Conservation (phyloP, 371 early-diverging fungal genomes). For the Parasitella parasitica region DNA sequence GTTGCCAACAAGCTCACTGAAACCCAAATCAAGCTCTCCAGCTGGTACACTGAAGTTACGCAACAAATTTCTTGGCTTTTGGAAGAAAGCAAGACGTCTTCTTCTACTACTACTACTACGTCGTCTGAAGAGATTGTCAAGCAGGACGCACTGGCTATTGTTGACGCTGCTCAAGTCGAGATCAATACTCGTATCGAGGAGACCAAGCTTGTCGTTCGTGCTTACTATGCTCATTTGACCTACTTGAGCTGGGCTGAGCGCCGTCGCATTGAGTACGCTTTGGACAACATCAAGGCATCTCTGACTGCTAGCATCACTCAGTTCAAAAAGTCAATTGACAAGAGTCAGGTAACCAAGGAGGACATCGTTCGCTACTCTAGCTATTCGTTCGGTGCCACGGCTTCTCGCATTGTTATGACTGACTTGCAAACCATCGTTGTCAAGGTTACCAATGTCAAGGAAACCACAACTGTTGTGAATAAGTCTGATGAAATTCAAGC, state of each 20-base stretch:
- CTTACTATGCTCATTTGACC: conserved; percentile 31
- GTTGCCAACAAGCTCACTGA: conserved; percentile 22
- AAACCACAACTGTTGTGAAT: conserved; percentile 14
- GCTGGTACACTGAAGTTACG: conserved; percentile 32
- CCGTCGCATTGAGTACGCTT: conserved; percentile 26
- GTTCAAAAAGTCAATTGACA: conserved; percentile 61
- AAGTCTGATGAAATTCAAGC: conserved; percentile 5
- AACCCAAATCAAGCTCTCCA: conserved; percentile 25
- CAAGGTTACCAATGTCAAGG: conserved; percentile 16
- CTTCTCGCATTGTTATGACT: conserved; percentile 13
- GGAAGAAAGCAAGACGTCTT: conserved; percentile 7
- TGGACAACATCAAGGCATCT: conserved; percentile 26
- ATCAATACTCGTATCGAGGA: conserved; percentile 26
- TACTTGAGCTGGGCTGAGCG: conserved; percentile 31
- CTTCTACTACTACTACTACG: too few relatives aligned
- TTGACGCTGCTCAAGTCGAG: conserved; percentile 33
- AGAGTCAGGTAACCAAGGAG: conserved; percentile 69
- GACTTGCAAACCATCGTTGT: conserved; percentile 20
- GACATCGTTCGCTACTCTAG: conserved; percentile 72
- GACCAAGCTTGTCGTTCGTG: conserved; percentile 24
- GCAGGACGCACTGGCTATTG: conserved; percentile 21
- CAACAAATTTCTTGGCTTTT: conserved; percentile 24
- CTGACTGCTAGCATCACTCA: conserved; percentile 19
- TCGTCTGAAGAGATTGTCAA: conserved; percentile 3
- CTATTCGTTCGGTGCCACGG: conserved; percentile 31